Evolutionary conservation across 768 basidiomycete genomes (phyloP).

Genomic region (Suillus brevipes): DNA sequence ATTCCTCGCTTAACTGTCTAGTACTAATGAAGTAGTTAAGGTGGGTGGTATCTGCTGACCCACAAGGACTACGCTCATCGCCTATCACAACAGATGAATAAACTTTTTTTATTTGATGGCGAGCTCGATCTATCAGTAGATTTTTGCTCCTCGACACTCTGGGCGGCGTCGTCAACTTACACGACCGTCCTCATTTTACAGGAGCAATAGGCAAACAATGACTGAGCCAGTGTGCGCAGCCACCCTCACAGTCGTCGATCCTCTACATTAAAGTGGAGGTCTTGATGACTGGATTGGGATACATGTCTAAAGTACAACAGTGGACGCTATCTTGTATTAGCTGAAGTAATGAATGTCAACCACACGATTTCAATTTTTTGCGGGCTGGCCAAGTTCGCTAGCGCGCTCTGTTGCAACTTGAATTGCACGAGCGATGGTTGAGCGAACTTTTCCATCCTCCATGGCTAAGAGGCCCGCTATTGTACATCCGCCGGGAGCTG

Average conservation of each 20-base stretch:
- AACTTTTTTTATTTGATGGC: background rate
- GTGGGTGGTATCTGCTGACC: conserved; percentile 16
- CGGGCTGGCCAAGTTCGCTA: conserved; percentile 76
- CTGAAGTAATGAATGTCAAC: background rate
- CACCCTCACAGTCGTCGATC: conserved; percentile 38
- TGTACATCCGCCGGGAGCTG: conserved; percentile 97
- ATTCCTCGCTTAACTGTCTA: background rate
- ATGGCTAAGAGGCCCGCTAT: conserved; percentile 95
- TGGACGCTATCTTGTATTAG: background rate
- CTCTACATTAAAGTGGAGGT: conserved; percentile 26
- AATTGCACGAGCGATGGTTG: conserved; percentile 92
- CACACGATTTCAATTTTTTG: conserved; percentile 41
- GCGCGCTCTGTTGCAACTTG: conserved; percentile 92
- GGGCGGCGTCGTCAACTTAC: conserved; percentile 70
- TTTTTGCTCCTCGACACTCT: conserved; percentile 92
- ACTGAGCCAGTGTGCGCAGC: conserved; percentile 25
- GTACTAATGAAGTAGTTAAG: background rate
- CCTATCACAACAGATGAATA: background rate
- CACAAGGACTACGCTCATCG: background rate
- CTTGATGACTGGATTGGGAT: conserved; percentile 38
- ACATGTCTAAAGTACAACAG: conserved; percentile 17
- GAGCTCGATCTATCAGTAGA: background rate
- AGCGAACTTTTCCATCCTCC: conserved; percentile 91
- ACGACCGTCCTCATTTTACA: conserved; percentile 95
- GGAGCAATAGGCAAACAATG: conserved; percentile 64